These are phyloP conservation scores for Trypanosoma melophagium DNA, from an alignment of 208 protist genomes.

Conservation along the genomic window DNA sequence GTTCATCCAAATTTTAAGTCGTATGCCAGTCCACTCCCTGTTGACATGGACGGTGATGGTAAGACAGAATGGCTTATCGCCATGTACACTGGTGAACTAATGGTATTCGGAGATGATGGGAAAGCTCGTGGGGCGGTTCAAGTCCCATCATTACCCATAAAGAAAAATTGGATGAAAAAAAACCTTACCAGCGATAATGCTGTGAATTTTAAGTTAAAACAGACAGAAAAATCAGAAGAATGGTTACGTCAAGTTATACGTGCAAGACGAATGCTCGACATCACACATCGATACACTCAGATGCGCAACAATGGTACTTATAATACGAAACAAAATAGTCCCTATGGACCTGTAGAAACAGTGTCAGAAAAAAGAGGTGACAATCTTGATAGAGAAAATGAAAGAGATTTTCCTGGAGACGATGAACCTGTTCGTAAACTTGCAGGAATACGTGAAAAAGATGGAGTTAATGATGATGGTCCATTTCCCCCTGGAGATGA, in stretches of 20 bases:
- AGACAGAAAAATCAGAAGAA: conserved; percentile 2
- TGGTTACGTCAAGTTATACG: conserved; percentile 13
- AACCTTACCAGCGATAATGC: conserved; percentile 26
- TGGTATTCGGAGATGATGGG: conserved; percentile 75
- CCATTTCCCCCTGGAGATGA: neutral
- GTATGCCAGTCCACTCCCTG: conserved; percentile 75
- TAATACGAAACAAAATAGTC: neutral
- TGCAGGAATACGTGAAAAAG: conserved; percentile 4
- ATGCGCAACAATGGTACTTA: neutral
- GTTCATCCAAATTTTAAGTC: conserved; percentile 73
- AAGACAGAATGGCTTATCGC: conserved; percentile 81
- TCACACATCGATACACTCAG: neutral
- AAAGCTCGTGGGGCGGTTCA: conserved; percentile 47
- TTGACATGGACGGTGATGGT: conserved; percentile 85
- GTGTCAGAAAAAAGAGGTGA: neutral
- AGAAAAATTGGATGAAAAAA: conserved; percentile 71
- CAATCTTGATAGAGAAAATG: no score
- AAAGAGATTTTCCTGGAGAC: no score
- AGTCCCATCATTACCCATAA: conserved; percentile 78
- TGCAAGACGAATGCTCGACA: conserved; percentile 16
- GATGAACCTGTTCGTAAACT: neutral
- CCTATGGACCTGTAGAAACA: neutral
- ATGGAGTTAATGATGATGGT: conserved; percentile 11
- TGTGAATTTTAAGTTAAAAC: conserved; percentile 18
- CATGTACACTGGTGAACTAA: conserved; percentile 84